These are phyloP conservation scores for Aspergillus pseudotamarii DNA, from an alignment of 2,329 filamentous ascomycete species.

Conservation along the genomic window DNA sequence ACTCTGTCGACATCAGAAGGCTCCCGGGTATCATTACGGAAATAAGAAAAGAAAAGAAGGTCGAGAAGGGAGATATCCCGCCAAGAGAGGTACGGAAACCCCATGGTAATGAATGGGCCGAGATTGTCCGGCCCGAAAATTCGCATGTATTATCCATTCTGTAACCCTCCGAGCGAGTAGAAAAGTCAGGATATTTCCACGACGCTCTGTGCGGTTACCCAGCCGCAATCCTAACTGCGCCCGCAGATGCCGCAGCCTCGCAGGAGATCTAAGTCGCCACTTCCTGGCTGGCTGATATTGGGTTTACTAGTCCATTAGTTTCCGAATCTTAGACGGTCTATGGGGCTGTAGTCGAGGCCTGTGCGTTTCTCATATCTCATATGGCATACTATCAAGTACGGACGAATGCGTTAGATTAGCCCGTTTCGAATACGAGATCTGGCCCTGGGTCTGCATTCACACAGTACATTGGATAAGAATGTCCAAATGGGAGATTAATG, in stretches of 20 bases:
- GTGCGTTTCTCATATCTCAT: neutral
- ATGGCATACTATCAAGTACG: neutral
- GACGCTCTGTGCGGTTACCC: neutral
- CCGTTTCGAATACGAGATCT: constrained; percentile 18
- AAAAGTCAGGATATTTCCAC: neutral
- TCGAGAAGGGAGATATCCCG: neutral
- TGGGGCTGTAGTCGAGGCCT: neutral
- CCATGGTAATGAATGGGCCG: neutral
- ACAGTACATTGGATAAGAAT: constrained; percentile 19
- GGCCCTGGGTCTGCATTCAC: constrained; percentile 31
- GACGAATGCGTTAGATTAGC: neutral
- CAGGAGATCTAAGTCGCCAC: neutral
- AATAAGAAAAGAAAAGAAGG: neutral
- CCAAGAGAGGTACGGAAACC: neutral
- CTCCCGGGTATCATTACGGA: neutral
- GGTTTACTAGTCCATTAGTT: neutral
- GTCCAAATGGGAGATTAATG: constrained; percentile 1
- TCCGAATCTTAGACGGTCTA: neutral
- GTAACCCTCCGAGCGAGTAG: neutral
- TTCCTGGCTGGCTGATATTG: neutral
- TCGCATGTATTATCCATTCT: neutral
- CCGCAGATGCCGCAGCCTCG: neutral
- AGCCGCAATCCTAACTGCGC: neutral
- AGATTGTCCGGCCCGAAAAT: neutral
- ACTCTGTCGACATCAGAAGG: neutral